phyloP scores from a whole-genome alignment of 306 rosid genomes.

The Gillenia trifoliata region DNA sequence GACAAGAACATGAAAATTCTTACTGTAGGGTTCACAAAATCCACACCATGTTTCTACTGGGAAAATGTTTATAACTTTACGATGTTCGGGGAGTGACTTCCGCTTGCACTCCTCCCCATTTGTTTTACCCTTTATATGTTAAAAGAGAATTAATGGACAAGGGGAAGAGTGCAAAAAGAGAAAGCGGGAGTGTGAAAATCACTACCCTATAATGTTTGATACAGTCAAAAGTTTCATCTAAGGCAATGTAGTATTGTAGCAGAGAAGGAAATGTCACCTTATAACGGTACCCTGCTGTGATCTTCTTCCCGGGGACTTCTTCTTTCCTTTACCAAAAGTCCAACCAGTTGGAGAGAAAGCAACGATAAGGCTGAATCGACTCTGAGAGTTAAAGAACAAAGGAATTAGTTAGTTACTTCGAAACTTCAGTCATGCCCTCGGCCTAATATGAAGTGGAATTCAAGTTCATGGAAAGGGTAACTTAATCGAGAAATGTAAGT shows the following conservation, averaged over 20 bases:
- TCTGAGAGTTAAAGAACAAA: constrained; percentile 33
- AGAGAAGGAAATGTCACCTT: constrained; percentile 47
- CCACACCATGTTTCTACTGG: not conserved
- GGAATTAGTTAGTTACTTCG: not conserved
- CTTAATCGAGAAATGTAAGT: not conserved
- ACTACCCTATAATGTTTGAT: not conserved
- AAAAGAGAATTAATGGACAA: too few relatives aligned
- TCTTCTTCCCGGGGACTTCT: constrained; percentile 85
- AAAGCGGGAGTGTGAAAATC: not conserved
- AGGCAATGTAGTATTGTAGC: not conserved
- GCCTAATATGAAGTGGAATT: not conserved
- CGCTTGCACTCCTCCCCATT: too few relatives aligned
- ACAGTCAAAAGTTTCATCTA: not conserved
- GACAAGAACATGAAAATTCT: not conserved
- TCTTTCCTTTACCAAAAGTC: constrained; percentile 88
- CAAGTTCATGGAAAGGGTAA: not conserved
- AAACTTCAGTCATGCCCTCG: not conserved
- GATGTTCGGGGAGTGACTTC: too few relatives aligned
- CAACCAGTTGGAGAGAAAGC: constrained; percentile 98
- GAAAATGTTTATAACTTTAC: not conserved
- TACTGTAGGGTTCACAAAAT: not conserved
- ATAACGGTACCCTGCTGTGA: constrained; percentile 92
- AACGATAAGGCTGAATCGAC: constrained; percentile 72
- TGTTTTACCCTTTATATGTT: too few relatives aligned
- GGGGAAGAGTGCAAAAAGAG: not conserved